A percentile compares a stretch with the other conserved stretches of the same genome.
Conservation (phyloP, 2,329 filamentous ascomycete genomes). For the Beauveria sp. region DNA sequence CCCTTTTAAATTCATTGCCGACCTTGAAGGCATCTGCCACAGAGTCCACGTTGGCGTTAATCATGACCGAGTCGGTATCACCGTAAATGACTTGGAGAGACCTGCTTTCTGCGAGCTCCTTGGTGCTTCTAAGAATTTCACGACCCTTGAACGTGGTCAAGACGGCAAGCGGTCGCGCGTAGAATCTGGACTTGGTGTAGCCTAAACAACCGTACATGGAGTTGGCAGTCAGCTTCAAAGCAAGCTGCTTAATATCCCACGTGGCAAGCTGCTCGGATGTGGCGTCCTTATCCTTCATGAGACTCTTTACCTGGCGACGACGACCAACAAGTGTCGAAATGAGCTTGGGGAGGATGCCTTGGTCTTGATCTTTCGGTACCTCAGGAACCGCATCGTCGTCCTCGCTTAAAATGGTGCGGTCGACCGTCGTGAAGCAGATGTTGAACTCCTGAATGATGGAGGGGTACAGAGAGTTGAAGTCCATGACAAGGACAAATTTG, state of each 20-base stretch:
- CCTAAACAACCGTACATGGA: conserved; percentile 99
- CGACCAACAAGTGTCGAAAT: conserved; percentile 88
- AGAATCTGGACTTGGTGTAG: conserved; percentile 95
- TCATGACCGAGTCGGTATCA: conserved; percentile 99
- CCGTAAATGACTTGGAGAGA: conserved; percentile 95
- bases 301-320: conserved; percentile 82
- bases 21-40: conserved; percentile 85
- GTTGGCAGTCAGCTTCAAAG: conserved; percentile 94
- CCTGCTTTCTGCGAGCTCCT: conserved; percentile 86
- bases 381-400: conserved; percentile 87
- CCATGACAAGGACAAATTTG: conserved; percentile 98
- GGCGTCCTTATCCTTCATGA: conserved; percentile 92
- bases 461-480: conserved; percentile 98
- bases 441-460: conserved; percentile 99
- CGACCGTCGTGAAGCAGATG: conserved; percentile 97
- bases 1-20: conserved; percentile 87
- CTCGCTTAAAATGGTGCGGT: conserved; percentile 58
- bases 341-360: conserved; percentile 80
- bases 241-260: conserved; percentile 97
- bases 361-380: conserved; percentile 67
- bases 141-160: conserved; percentile 95
- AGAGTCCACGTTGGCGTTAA: conserved; percentile 95
- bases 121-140: conserved; percentile 93
- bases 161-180: conserved; percentile 87
- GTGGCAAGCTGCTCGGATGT: conserved; percentile 81